phyloP scores from a whole-genome alignment of 352 stramenopile species.

The Pythium sukuiense region DNA sequence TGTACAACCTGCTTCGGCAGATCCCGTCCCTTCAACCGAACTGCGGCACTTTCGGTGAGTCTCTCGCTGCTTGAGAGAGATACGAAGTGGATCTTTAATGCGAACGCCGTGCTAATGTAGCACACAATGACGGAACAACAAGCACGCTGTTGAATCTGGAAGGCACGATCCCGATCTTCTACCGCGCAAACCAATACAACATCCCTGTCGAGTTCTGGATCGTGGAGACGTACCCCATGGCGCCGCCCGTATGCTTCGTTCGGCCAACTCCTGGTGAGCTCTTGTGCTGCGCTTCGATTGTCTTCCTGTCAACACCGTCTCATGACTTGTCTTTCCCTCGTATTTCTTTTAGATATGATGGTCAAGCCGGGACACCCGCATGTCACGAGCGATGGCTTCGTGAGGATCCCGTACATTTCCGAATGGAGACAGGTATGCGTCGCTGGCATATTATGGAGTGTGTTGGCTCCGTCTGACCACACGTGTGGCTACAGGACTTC shows the following conservation, averaged over 20 bases:
- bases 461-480: background rate
- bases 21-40: slow-evolving; percentile 85
- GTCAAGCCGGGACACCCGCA: slow-evolving; percentile 85
- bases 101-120: slow-evolving; percentile 25
- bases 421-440: slow-evolving; percentile 63
- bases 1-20: slow-evolving; percentile 84
- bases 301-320: background rate
- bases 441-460: background rate
- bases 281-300: background rate
- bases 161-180: slow-evolving; percentile 92
- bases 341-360: slow-evolving; percentile 65
- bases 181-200: slow-evolving; percentile 89
- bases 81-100: background rate
- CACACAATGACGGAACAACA: slow-evolving; percentile 85
- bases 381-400: slow-evolving; percentile 83
- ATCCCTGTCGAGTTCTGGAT: slow-evolving; percentile 91
- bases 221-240: slow-evolving; percentile 78
- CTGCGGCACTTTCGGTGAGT: slow-evolving; percentile 79
- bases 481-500: slow-evolving; percentile 45
- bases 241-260: slow-evolving; percentile 85
- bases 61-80: too few relatives aligned
- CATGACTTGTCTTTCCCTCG: slow-evolving; percentile 5
- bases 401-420: slow-evolving; percentile 83
- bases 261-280: slow-evolving; percentile 64
- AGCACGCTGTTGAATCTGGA: slow-evolving; percentile 83